Base-by-base conservation (phyloP, 2,329 filamentous ascomycete species). In the Pseudocercospora fuligena region DNA sequence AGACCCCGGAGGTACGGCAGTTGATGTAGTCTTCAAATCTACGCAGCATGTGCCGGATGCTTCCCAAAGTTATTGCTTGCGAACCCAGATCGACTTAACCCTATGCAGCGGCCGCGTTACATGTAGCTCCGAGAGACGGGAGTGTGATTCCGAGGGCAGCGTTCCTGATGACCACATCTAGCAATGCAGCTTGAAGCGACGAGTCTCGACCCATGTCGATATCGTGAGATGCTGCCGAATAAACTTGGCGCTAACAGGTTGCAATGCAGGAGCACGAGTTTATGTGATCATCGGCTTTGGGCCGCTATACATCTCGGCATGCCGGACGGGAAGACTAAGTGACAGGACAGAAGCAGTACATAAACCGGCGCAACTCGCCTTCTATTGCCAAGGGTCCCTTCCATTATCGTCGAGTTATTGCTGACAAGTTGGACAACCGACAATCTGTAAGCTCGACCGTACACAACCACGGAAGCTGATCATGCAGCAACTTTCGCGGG, bases 261-360 rank as follows among this genome's bases (percentile, higher is more conserved):
- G 53, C 27, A 31, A 29, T 58, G 31, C 56, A 58, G 56, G 36
- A 58, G 51, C 31, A 58, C 27, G 56, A 36, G 31, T 58, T n/a
- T 36, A 57, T 21, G 8, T 57, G 9, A 21, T 14, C 56, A 58
- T 43, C 56, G 56, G 31, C 56, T 58, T 40, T 58, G n/a, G 33
- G n/a, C 56, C 56, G 56, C 33, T 40, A 21, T 23, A 25, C 56
- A 58, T 58, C 29, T 58, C 56, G 29, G 56, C 56, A 58, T 43
- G 56, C 56, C 56, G 56, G 31, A 58, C 56, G 33, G 56, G n/a
- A 58, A 25, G 56, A 58, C 31, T 58, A 21, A 12, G 21, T 36
- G 33, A 58, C 31, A 54, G 49, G 14, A 54, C 51, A 27, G 56
- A 58, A 58, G 31, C 16, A 56, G 23, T 56, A 31, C 16, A 19